phyloP scores from a whole-genome alignment of 2,329 filamentous ascomycete genomes.

The Cryoendolithus antarcticus region DNA sequence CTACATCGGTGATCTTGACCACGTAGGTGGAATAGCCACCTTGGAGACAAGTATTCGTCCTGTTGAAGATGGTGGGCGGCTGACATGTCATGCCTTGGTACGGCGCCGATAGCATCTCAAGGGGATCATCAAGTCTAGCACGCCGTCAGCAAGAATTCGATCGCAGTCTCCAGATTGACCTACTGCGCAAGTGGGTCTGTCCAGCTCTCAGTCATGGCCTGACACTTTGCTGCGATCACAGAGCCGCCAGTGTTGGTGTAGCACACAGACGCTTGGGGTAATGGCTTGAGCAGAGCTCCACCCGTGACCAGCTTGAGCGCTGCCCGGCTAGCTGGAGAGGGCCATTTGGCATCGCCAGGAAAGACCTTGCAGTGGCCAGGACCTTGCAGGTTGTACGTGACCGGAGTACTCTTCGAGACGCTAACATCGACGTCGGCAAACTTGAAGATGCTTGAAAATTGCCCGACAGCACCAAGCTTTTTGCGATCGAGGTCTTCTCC shows the following conservation, averaged over 20 bases:
- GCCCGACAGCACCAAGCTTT: too few relatives aligned
- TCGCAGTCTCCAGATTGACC: background rate
- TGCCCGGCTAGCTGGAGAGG: conserved; percentile 2
- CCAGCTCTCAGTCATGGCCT: conserved; percentile 4
- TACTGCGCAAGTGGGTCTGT: conserved; percentile 3
- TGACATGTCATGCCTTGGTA: conserved; percentile 5
- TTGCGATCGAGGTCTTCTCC: too few relatives aligned
- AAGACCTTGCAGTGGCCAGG: conserved; percentile 6
- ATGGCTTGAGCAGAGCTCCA: conserved; percentile 6
- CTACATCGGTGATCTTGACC: conserved; percentile 6
- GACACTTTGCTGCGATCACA: conserved; percentile 5
- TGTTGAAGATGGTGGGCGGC: conserved; percentile 1
- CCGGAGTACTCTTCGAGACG: background rate
- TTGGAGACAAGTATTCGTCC: conserved; percentile 5
- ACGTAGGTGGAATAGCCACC: conserved; percentile 9
- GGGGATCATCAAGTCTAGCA: conserved; percentile 3
- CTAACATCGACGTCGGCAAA: background rate
- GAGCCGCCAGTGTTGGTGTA: conserved; percentile 4
- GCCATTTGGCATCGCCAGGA: conserved; percentile 5
- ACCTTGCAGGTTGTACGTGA: conserved; percentile 3
- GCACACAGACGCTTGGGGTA: conserved; percentile 7
- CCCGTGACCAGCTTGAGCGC: conserved; percentile 4
- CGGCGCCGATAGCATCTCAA: conserved; percentile 3
- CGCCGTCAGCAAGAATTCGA: background rate
- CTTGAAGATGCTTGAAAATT: conserved; percentile 24